phyloP scores from a whole-genome alignment of 1,284 basidiomycete species.

The Malassezia restricta region DNA sequence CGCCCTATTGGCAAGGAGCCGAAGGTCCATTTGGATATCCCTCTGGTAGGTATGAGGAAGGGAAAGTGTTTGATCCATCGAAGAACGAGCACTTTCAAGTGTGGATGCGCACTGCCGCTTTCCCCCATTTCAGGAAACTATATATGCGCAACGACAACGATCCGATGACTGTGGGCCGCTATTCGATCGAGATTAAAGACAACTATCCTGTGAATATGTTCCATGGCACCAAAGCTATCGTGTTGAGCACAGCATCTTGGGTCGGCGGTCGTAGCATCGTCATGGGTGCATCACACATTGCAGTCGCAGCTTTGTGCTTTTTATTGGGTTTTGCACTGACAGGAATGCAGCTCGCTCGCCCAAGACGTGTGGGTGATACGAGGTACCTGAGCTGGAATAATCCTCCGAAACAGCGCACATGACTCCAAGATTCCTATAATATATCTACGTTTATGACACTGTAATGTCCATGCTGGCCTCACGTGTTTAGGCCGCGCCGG shows the following conservation, averaged over 20 bases:
- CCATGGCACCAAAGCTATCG: constrained; percentile 87
- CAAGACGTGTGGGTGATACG: constrained; percentile 58
- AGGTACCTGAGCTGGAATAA: constrained; percentile 43
- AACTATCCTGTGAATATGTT: constrained; percentile 89
- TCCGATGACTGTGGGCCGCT: constrained; percentile 61
- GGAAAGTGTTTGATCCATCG: constrained; percentile 61
- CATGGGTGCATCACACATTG: constrained; percentile 93
- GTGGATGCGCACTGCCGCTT: constrained; percentile 96
- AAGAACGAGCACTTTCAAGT: constrained; percentile 91
- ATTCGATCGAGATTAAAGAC: constrained; percentile 65
- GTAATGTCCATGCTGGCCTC: neutral
- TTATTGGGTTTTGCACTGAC: constrained; percentile 75
- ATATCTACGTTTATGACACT: neutral
- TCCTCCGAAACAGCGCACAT: constrained; percentile 6
- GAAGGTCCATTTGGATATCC: constrained; percentile 52
- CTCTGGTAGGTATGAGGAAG: constrained; percentile 57
- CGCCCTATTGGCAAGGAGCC: constrained; percentile 64
- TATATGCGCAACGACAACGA: constrained; percentile 79
- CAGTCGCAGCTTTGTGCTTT: constrained; percentile 72
- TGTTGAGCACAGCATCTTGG: constrained; percentile 94
- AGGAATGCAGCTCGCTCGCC: constrained; percentile 80
- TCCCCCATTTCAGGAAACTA: constrained; percentile 91
- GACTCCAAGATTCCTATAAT: neutral
- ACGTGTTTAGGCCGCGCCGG: neutral
- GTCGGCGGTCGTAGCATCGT: constrained; percentile 95